Base-by-base conservation (phyloP, 495 filamentous ascomycete genomes). In the Hypoxylon fuscum region DNA sequence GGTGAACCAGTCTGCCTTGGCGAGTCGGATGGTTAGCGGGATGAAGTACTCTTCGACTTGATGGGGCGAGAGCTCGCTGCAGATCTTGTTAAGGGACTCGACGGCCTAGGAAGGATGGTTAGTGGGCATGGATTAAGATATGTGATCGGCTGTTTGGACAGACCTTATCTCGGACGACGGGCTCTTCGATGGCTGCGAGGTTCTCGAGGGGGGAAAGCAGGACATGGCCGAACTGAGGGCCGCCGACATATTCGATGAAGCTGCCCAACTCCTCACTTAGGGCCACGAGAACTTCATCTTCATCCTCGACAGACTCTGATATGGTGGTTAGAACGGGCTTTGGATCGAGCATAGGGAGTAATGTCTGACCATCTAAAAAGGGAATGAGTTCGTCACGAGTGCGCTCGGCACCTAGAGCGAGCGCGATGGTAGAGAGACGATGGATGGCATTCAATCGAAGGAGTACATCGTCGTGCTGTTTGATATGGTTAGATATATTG, bases 1-100 rank as follows among this genome's bases (percentile, higher is more conserved):
- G 23, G 95, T 98, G 72, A 98, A 98, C 95, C 95, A 98, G 80
- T 98, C 95, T 74, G 95, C 96, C 84, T 97, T 98, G 52, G 95
- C 96, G 49, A 98, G 89, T 64, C 95, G 90, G 68, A 96, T 85
- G 49, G 90, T 90, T 64, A 98, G 88, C 22, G 96, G 95, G 68
- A 98, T 92, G 79, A 97, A 98, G 73, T 90, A 88, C 69, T 98
- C 90, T 81, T 98, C 96, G 73, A 98, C 87, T 78, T 98, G 95
- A 68, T 91, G 83, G 66, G 91, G 82, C 27, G 91, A 95, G 31
- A 98, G 83, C 72, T 97, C 86, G 68, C 86, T 84, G 82, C 94
- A 97, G 71, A 98, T 97, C 80, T 97, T 98, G 86, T 98, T 98
- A 57, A 98, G 84, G 34, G 96, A 98, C 74, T 98, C 95, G 69